These are phyloP conservation scores for Termitomyces sp. DNA, from an alignment of 768 basidiomycete species.

Conservation along the genomic window DNA sequence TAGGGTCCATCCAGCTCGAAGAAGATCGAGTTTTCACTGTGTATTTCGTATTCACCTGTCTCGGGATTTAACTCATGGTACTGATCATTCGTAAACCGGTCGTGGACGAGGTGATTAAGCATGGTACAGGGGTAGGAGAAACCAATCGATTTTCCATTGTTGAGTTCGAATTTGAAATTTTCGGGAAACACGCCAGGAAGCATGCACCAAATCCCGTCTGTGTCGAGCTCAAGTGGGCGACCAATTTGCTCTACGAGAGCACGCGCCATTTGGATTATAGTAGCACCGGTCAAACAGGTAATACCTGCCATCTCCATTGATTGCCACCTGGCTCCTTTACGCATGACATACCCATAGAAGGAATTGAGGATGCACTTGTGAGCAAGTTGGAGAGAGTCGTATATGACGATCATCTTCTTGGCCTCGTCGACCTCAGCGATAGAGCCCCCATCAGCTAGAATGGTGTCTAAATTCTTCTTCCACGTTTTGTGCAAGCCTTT, in stretches of 20 bases:
- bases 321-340: slow-evolving; percentile 98
- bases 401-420: slow-evolving; percentile 97
- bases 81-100: slow-evolving; percentile 94
- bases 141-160: slow-evolving; percentile 77
- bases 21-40: slow-evolving; percentile 98
- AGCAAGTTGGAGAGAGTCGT: slow-evolving; percentile 96
- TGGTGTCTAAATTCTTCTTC: slow-evolving; percentile 94
- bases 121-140: slow-evolving; percentile 99
- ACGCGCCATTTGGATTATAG: slow-evolving; percentile 98
- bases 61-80: slow-evolving; percentile 89
- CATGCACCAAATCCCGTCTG: slow-evolving; percentile 99
- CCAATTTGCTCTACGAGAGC: slow-evolving; percentile 97
- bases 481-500: slow-evolving; percentile 98
- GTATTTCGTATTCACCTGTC: slow-evolving; percentile 78
- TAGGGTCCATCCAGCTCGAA: slow-evolving; percentile 99
- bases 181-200: slow-evolving; percentile 96
- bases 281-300: slow-evolving; percentile 95
- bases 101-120: slow-evolving; percentile 97
- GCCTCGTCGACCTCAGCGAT: slow-evolving; percentile 92
- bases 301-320: slow-evolving; percentile 99
- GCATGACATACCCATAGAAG: slow-evolving; percentile 99
- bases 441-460: slow-evolving; percentile 58
- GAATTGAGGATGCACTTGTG: slow-evolving; percentile 99
- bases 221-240: slow-evolving; percentile 93
- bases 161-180: slow-evolving; percentile 92